phyloP scores from a whole-genome alignment of 805 yeast species.

The Nematodospora valgi region DNA sequence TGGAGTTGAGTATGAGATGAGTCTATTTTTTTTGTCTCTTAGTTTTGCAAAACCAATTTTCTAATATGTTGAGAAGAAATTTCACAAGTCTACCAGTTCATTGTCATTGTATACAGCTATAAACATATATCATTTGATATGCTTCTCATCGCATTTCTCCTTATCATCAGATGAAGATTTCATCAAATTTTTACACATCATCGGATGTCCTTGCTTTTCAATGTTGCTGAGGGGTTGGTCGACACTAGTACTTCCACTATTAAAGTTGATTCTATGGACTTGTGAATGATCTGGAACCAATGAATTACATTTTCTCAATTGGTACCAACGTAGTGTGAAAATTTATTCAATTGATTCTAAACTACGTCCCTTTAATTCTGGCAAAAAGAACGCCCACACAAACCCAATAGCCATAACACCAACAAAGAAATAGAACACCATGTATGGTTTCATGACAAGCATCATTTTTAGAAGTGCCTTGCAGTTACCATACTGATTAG shows the following conservation, averaged over 20 bases:
- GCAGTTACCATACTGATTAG: conserved; percentile 52
- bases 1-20: neutral
- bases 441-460: conserved; percentile 39
- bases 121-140: too few species aligned
- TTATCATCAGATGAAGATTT: too few species aligned
- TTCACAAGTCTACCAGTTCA: too few species aligned
- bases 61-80: too few species aligned
- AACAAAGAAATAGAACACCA: conserved; percentile 48
- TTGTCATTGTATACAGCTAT: too few species aligned
- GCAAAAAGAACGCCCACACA: conserved; percentile 41
- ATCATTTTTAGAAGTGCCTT: conserved; percentile 51
- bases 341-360: conserved; percentile 48
- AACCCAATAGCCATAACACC: conserved; percentile 40
- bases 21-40: too few species aligned
- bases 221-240: conserved; percentile 9
- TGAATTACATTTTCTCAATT: conserved; percentile 46
- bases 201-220: too few species aligned
- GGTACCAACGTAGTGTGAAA: conserved; percentile 51
- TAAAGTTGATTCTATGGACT: conserved; percentile 22
- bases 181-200: too few species aligned
- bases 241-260: conserved; percentile 10
- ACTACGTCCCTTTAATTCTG: conserved; percentile 45
- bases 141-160: too few species aligned
- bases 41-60: too few species aligned
- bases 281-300: conserved; percentile 50